phyloP scores from a whole-genome alignment of 345 rosid genomes.

The Pugionium cornutum region DNA sequence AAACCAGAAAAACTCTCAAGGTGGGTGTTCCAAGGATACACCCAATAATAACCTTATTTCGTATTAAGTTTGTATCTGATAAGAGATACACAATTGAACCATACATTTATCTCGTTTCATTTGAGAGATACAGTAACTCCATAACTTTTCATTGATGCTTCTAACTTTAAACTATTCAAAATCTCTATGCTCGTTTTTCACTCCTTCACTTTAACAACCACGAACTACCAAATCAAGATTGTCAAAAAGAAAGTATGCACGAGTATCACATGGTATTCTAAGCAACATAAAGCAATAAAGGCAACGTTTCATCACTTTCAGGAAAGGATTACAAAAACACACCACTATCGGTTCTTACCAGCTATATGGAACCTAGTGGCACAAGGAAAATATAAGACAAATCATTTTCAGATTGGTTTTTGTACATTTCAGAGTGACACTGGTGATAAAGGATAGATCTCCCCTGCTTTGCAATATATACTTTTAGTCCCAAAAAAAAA shows the following conservation, averaged over 20 bases:
- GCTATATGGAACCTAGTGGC: constrained; percentile 41
- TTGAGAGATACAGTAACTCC: constrained; percentile 12
- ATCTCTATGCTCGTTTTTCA: neutral
- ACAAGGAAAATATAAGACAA: constrained; percentile 28
- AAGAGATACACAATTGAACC: neutral
- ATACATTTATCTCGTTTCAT: constrained; percentile 7
- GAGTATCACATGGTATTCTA: constrained; percentile 31
- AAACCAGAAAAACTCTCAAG: constrained; percentile 10
- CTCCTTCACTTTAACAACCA: constrained; percentile 4
- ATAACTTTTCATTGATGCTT: neutral
- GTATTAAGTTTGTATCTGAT: neutral
- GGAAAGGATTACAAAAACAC: constrained; percentile 19
- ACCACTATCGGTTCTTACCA: constrained; percentile 37
- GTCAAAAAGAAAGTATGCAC: constrained; percentile 26
- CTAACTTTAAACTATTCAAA: neutral
- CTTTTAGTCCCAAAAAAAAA: constrained; percentile 9
- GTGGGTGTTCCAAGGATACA: constrained; percentile 7
- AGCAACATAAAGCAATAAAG: constrained; percentile 33
- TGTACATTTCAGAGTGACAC: constrained; percentile 33
- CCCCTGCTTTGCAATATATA: constrained; percentile 32
- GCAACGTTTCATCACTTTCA: constrained; percentile 34
- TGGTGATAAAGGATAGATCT: constrained; percentile 27
- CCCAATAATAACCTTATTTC: neutral
- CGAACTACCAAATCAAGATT: constrained; percentile 29
- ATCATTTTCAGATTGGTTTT: constrained; percentile 36